phyloP scores from a whole-genome alignment of 192 early-diverging fungal species.

The Allomyces javanicus region DNA sequence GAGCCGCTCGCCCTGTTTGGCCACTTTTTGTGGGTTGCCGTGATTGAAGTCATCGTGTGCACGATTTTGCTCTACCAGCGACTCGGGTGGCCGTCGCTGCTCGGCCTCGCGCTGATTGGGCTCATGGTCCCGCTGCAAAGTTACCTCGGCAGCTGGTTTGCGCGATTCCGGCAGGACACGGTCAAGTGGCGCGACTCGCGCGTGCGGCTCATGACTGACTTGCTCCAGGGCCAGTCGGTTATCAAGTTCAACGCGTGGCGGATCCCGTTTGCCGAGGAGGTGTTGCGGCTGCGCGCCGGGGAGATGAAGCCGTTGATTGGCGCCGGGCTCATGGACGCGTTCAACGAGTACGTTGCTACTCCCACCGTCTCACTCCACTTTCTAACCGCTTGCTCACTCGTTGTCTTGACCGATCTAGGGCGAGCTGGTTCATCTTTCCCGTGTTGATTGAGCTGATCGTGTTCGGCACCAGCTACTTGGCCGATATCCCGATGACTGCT shows the following conservation, averaged over 20 bases:
- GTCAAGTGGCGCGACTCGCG: neutral
- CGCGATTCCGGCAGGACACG: neutral
- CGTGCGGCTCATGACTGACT: neutral
- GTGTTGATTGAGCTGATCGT: neutral
- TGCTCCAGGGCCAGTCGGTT: neutral
- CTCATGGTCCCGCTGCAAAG: neutral
- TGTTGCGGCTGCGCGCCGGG: neutral
- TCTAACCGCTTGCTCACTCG: too few relatives aligned
- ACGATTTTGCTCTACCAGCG: neutral
- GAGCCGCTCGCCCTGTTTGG: neutral
- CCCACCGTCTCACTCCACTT: too few relatives aligned
- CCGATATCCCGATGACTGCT: neutral
- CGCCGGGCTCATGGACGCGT: too few relatives aligned
- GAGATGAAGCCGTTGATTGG: neutral
- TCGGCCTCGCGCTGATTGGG: neutral
- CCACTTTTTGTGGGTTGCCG: neutral
- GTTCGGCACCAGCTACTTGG: neutral
- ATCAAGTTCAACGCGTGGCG: neutral
- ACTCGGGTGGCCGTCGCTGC: neutral
- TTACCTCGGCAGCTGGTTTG: neutral
- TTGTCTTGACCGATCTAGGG: too few relatives aligned
- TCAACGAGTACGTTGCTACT: too few relatives aligned
- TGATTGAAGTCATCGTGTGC: neutral
- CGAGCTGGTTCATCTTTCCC: neutral
- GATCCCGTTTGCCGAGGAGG: neutral